A percentile compares a stretch with the other conserved stretches of the same genome.
These are phyloP conservation scores for Fraxinus velutina DNA, from an alignment of 305 asterid species.

Conservation along the genomic window DNA sequence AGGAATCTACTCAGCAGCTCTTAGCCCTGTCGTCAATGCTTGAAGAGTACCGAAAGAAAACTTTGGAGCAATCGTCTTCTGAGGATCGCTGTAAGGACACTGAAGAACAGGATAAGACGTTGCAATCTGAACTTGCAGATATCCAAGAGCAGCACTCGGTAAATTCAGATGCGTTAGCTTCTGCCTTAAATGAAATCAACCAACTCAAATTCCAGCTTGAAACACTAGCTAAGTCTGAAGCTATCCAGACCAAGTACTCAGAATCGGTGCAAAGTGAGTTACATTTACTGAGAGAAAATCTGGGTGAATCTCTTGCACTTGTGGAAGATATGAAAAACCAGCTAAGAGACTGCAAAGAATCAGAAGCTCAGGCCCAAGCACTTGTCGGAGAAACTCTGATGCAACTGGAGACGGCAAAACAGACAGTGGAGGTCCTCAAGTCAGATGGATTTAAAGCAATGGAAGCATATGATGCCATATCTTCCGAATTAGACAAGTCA, in stretches of 20 bases:
- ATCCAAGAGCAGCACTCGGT: slow-evolving; percentile 34
- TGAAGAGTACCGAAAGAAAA: slow-evolving; percentile 45
- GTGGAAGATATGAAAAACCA: slow-evolving; percentile 59
- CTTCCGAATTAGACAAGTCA: slow-evolving; percentile 57
- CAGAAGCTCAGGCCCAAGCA: slow-evolving; percentile 52
- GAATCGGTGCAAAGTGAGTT: slow-evolving; percentile 51
- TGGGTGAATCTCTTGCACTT: slow-evolving; percentile 45
- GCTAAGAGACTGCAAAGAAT: slow-evolving; percentile 45
- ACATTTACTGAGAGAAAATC: slow-evolving; percentile 44
- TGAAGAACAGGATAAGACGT: slow-evolving; percentile 25
- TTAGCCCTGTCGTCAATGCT: slow-evolving; percentile 48
- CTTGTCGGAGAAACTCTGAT: slow-evolving; percentile 52
- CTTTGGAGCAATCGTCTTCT: slow-evolving; percentile 29
- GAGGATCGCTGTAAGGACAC: slow-evolving; percentile 21
- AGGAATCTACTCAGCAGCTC: slow-evolving; percentile 54
- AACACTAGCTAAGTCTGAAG: slow-evolving; percentile 48
- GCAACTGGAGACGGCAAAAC: slow-evolving; percentile 65
- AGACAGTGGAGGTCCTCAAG: slow-evolving; percentile 48
- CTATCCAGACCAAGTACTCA: slow-evolving; percentile 35
- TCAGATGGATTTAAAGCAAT: slow-evolving; percentile 46
- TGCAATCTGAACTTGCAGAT: slow-evolving; percentile 41
- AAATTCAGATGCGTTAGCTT: slow-evolving; percentile 53
- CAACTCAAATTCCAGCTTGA: slow-evolving; percentile 56
- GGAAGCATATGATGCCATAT: slow-evolving; percentile 42
- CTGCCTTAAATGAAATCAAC: slow-evolving; percentile 56